These are phyloP conservation scores for Solanum sparsipilum DNA, from an alignment of 257 asterid genomes.

Conservation along the genomic window DNA sequence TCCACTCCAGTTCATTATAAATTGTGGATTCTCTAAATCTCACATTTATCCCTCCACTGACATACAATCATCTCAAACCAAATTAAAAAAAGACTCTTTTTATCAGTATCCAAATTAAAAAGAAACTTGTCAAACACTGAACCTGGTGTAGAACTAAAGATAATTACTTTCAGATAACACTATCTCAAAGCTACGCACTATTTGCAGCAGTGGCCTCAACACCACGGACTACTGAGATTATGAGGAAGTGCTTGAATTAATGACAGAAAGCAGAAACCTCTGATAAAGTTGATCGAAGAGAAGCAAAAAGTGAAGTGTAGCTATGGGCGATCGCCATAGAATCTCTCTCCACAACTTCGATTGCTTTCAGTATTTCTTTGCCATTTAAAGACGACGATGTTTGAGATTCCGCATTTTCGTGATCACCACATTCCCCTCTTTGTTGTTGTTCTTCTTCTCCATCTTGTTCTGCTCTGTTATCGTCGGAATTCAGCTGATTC, in stretches of 20 bases:
- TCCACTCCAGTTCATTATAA: background rate
- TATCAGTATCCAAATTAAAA: background rate
- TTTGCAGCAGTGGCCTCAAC: background rate
- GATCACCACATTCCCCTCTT: background rate
- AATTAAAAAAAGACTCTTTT: background rate
- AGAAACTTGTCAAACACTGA: background rate
- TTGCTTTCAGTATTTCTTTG: conserved; percentile 63
- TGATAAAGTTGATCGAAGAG: conserved; percentile 66
- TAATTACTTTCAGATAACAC: background rate
- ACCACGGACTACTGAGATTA: background rate
- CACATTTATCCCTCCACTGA: background rate
- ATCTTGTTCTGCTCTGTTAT: background rate
- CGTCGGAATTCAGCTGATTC: background rate
- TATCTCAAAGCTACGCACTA: background rate
- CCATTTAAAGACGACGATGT: conserved; percentile 29
- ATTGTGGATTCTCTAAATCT: background rate
- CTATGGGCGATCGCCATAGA: conserved; percentile 77
- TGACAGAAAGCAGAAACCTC: conserved; percentile 31
- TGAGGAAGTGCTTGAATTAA: background rate
- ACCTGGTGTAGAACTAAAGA: background rate
- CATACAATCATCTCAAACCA: background rate
- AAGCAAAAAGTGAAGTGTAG: conserved; percentile 64
- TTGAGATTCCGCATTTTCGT: background rate
- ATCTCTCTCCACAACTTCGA: conserved; percentile 75
- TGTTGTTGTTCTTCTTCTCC: background rate